Conservation (phyloP, 176 grass and related monocot species). For the Cenchrus fungigraminus region DNA sequence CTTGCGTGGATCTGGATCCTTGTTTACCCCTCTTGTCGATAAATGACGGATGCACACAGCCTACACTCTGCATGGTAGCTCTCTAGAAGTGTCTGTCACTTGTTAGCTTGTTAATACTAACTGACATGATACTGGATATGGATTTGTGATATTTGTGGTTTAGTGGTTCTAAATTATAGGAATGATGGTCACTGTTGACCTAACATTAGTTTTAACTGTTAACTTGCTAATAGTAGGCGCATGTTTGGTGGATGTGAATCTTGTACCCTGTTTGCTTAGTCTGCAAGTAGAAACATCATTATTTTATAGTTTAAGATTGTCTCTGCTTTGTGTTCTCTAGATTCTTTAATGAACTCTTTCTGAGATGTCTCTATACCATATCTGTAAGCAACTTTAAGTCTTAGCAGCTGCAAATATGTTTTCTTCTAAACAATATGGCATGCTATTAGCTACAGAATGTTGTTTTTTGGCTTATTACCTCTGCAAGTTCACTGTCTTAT, state of each 20-base stretch:
- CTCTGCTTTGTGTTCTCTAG: too few relatives aligned
- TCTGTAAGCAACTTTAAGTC: not conserved
- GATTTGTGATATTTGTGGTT: not conserved
- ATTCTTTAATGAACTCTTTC: not conserved
- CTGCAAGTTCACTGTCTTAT: too few relatives aligned
- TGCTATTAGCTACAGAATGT: not conserved
- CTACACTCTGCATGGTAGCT: not conserved
- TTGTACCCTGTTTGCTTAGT: not conserved
- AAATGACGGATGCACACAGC: not conserved
- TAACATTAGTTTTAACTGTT: not conserved
- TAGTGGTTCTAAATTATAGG: not conserved
- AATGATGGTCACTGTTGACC: not conserved
- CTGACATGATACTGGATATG: not conserved
- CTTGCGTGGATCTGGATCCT: constrained; percentile 7
- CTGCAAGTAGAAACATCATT: not conserved
- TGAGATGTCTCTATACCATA: not conserved
- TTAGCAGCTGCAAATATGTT: not conserved
- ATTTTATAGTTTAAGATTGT: not conserved
- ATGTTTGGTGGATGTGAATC: not conserved
- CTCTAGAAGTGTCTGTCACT: not conserved
- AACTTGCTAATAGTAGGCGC: not conserved
- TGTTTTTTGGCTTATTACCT: too few relatives aligned
- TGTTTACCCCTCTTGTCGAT: not conserved
- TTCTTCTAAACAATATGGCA: not conserved
- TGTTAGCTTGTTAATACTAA: not conserved